These are phyloP conservation scores for Geotrichum histeridarum DNA, from an alignment of 1,139 yeast species.

Conservation along the genomic window DNA sequence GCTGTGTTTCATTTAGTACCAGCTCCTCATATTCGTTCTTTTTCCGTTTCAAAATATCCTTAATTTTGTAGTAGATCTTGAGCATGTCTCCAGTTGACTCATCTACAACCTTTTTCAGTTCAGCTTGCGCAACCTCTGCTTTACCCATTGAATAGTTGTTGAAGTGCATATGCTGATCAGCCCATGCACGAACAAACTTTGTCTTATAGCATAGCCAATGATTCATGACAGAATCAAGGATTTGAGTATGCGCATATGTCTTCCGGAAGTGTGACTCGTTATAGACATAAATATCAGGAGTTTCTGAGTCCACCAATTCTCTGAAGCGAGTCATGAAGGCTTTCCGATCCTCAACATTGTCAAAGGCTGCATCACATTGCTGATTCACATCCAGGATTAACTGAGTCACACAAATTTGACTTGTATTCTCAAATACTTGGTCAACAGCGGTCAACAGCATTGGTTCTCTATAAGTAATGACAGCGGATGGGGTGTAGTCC, in stretches of 20 bases:
- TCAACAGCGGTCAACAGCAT: conserved; percentile 18
- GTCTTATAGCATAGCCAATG: conserved; percentile 20
- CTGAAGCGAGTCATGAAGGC: conserved; percentile 15
- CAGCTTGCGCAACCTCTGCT: conserved; percentile 19
- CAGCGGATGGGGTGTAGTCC: conserved; percentile 18
- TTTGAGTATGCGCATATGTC: conserved; percentile 13
- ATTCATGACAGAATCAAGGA: conserved; percentile 15
- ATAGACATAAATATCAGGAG: conserved; percentile 19
- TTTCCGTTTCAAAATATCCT: conserved; percentile 6
- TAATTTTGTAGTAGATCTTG: conserved; percentile 15
- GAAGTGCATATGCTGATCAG: conserved; percentile 19
- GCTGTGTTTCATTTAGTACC: conserved; percentile 12
- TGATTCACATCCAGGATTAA: conserved; percentile 18
- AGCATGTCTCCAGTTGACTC: conserved; percentile 16
- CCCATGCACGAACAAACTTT: conserved; percentile 21
- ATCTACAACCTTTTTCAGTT: conserved; percentile 8
- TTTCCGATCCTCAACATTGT: conserved; percentile 3
- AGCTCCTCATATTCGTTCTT: conserved; percentile 13
- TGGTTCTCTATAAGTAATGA: conserved; percentile 17
- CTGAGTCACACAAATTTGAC: conserved; percentile 19
- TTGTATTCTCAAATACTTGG: conserved; percentile 16
- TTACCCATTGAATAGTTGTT: conserved; percentile 20
- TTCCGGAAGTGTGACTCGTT: conserved; percentile 16
- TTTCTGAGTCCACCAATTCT: conserved; percentile 20
- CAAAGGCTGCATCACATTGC: conserved; percentile 4